phyloP scores from a whole-genome alignment of 208 protist genomes.

The Leptomonas seymouri region DNA sequence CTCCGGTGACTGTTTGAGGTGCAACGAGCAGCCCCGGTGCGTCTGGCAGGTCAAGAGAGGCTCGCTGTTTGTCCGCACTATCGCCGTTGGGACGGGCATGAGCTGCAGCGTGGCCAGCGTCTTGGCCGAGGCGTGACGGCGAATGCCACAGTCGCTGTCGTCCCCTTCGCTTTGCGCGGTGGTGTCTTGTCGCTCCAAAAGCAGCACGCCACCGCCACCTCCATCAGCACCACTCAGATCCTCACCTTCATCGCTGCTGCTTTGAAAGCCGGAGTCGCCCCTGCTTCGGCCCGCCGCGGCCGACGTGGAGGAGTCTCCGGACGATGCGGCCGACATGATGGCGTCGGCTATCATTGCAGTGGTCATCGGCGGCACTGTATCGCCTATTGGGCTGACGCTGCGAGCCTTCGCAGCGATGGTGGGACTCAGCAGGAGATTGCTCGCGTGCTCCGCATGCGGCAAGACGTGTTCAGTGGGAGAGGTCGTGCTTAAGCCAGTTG shows the following conservation, averaged over 20 bases:
- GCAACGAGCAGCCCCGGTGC: conserved; percentile 1
- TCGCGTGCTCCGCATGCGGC: not conserved
- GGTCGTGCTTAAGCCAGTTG: not conserved
- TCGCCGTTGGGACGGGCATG: not conserved
- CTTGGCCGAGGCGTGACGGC: not conserved
- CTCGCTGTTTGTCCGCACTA: conserved; percentile 18
- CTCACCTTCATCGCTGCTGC: not conserved
- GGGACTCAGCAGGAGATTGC: no score
- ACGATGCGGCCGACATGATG: not conserved
- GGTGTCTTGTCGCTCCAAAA: not conserved
- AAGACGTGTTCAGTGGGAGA: not conserved
- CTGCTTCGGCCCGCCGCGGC: not conserved
- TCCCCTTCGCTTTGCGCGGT: not conserved
- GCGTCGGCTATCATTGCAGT: not conserved
- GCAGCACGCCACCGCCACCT: not conserved
- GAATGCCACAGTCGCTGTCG: not conserved
- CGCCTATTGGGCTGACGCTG: not conserved
- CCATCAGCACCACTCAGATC: not conserved
- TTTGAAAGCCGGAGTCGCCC: not conserved
- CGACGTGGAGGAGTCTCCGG: not conserved
- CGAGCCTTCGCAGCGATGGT: not conserved
- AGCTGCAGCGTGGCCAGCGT: not conserved
- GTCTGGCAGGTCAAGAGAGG: not conserved
- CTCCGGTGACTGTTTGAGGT: not conserved
- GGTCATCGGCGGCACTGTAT: not conserved